Evolutionary conservation across 352 stramenopile species (phyloP), one percentile per base, ranked within the genome.

Genomic region (Pythium dissotocum): DNA sequence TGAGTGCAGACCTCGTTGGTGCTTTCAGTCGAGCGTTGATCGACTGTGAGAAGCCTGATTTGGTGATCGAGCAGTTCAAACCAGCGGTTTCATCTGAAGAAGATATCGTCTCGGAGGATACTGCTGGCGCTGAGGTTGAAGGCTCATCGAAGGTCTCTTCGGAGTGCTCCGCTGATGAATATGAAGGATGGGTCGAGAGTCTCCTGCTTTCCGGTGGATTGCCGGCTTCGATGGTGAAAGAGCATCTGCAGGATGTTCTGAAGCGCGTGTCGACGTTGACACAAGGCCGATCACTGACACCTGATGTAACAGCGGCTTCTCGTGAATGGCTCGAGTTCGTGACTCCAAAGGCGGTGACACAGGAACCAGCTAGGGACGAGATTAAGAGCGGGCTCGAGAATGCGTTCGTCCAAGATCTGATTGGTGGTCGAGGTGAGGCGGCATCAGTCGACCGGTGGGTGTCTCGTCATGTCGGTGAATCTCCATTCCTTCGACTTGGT

Each of bases 401-500:
- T 36, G 42, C 69, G 6, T 90, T 94, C 52, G 70, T 96, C 24
- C 84, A 83, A 38, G 84, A 94, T 61, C 58, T 96, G 1, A 89
- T 93, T 28, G 76, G 84, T 61, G 87, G 78, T 30, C 74, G 72
- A 14, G 80, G 83, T 57, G 77, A 87, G 44, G 86, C 85, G 26
- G 74, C 73, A 40, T 58, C 68, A 6, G 76, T 94, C 36, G 88
- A 96, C 76, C 76, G 77, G 16, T 93, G 87, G 82, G 79, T 96
- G 5, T 94, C 86, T 3, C 81, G 85, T 24, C 88, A 96, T 58
- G 88, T 94, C 38, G 88, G 88, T 0, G 88, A 96, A 63, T 96
- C 88, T 1, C 86, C 86, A 8, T 93, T 96, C 67, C 65, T 91
- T 42, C 80, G 88, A 40, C 61, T 94, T 14, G 86, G 86, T 57